Base-by-base conservation (phyloP, 495 filamentous ascomycete genomes). In the Penicillium mononematosum region DNA sequence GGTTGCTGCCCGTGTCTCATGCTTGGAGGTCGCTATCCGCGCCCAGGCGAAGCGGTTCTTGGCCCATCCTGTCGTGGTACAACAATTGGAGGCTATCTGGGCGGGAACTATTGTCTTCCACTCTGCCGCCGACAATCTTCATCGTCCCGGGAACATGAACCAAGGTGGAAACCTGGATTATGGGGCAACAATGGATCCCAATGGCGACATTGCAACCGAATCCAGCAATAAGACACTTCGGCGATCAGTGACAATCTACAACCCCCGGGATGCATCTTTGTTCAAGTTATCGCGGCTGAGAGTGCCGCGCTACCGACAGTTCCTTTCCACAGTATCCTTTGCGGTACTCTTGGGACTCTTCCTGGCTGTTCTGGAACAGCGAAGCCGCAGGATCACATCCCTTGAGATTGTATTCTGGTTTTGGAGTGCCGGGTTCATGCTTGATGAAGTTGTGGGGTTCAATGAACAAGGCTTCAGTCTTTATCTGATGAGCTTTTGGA, bases 401-500 rank as follows among this genome's bases (percentile, higher is more conserved):
- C 71, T 96, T 8, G 92, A 97, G 69, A 69, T 96, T 20, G 63
- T 94, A 11, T 96, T 97, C 68, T 97, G 92, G 92, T 87, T 97
- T 68, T 97, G 92, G 92, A 93, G 90, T 66, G 88, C 90, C 22
- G 92, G 92, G 4, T 97, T 93, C 70, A 95, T 96, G 90, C 86
- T 97, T n/a, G 91, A 95, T 63, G 91, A 96, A 69, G 78, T 96
- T 43, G 89, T 94, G 29, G 90, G 90, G 7, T 95, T 95, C 78
- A 93, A 90, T 60, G 91, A 96, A 66, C 89, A 95, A 65, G 92
- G 92, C 7, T 94, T 96, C 67, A 91, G 91, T 49, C 81, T 97
- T 10, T 97, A 96, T 72, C 86, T 96, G 60, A 91, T 96, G 87
- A 95, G 90, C 68, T 90, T 96, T 69, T 96, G 92, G 92, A 97